A percentile compares a stretch with the other conserved stretches of the same genome.
These are phyloP conservation scores for Heracleum sosnowskyi DNA, from an alignment of 129 eudicot genomes.

Conservation along the genomic window DNA sequence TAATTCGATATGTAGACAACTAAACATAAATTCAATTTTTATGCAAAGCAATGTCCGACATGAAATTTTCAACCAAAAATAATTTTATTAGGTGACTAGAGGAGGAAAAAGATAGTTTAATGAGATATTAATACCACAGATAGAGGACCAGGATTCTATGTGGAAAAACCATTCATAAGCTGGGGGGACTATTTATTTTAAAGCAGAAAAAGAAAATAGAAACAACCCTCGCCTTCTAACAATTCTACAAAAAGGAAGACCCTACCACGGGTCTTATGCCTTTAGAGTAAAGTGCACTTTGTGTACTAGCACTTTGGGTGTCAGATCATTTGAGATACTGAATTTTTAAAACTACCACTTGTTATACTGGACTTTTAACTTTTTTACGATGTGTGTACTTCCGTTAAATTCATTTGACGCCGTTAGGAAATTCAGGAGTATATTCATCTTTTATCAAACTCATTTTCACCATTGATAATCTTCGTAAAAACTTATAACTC, in stretches of 20 bases:
- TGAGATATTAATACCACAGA: neutral
- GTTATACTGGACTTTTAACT: too few species aligned
- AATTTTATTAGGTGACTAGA: neutral
- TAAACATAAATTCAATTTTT: neutral
- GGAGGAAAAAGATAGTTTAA: neutral
- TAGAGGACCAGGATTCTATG: neutral
- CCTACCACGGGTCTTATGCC: neutral
- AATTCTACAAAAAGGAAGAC: neutral
- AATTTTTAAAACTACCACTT: too few species aligned
- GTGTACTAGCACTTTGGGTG: too few species aligned
- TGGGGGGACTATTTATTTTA: neutral
- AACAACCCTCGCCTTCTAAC: neutral
- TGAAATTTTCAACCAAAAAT: neutral
- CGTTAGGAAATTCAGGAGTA: too few species aligned
- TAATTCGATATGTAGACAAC: neutral
- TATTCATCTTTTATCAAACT: too few species aligned
- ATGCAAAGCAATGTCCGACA: neutral
- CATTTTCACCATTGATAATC: too few species aligned
- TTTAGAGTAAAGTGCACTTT: too few species aligned
- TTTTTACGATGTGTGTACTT: too few species aligned
- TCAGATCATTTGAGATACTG: too few species aligned
- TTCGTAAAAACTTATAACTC: too few species aligned
- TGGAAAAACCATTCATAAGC: neutral
- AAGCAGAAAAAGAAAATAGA: neutral
- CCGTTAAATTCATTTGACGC: too few species aligned